phyloP scores from a whole-genome alignment of 495 filamentous ascomycete genomes.

The Pyrenula massariospora region DNA sequence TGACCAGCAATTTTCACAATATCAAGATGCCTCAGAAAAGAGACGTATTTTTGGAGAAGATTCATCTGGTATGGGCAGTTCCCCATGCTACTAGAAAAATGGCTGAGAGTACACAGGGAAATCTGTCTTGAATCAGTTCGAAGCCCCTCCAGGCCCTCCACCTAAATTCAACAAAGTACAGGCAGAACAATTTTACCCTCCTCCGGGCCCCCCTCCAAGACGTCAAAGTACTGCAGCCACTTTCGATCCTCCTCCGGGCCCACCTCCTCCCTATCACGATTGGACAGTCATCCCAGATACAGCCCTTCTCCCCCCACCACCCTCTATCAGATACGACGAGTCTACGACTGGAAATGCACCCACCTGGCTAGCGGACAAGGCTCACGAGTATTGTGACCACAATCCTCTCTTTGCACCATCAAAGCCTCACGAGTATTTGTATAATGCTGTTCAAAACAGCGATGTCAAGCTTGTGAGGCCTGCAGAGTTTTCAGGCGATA shows the following conservation, averaged over 20 bases:
- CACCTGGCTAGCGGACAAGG: conserved; percentile 54
- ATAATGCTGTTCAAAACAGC: conserved; percentile 25
- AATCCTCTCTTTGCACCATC: conserved; percentile 53
- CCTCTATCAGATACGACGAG: conserved; percentile 49
- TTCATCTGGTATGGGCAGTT: neutral
- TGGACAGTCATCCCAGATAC: conserved; percentile 76
- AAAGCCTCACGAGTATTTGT: conserved; percentile 25
- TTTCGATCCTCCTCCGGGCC: conserved; percentile 1
- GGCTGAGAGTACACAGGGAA: neutral
- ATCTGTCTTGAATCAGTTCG: neutral
- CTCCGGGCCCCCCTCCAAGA: conserved; percentile 16
- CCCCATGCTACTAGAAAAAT: neutral
- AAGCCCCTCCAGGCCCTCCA: neutral
- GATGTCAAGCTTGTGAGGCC: conserved; percentile 34
- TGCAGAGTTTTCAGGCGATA: conserved; percentile 32
- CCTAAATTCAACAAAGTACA: neutral
- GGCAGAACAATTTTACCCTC: conserved; percentile 6
- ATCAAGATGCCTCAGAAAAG: neutral
- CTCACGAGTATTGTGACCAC: conserved; percentile 54
- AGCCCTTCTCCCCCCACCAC: conserved; percentile 71
- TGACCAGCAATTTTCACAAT: neutral
- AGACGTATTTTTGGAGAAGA: neutral
- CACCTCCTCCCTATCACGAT: conserved; percentile 59
- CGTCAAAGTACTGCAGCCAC: neutral
- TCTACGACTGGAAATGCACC: conserved; percentile 70